These are phyloP conservation scores for Tylopilus vinaceipallidus DNA, from an alignment of 768 basidiomycete genomes.

Conservation along the genomic window DNA sequence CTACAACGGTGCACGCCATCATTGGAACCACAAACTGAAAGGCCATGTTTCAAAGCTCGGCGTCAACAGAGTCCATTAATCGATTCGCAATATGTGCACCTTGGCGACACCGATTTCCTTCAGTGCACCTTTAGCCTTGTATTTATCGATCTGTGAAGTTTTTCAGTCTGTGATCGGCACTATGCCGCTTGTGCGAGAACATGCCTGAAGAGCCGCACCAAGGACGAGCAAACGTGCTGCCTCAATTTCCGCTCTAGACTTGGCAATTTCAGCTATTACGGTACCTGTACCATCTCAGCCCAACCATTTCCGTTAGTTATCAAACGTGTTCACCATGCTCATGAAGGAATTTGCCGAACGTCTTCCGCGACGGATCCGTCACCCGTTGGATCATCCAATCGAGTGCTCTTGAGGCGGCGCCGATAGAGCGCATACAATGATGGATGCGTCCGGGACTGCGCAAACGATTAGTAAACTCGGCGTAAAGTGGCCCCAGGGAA, in stretches of 20 bases:
- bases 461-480: background rate
- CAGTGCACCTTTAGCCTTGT: slow-evolving; percentile 89
- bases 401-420: slow-evolving; percentile 78
- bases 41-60: background rate
- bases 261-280: slow-evolving; percentile 87
- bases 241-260: slow-evolving; percentile 92
- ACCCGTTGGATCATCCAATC: slow-evolving; percentile 88
- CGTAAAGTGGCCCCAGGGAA: background rate
- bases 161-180: slow-evolving; percentile 1
- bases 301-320: background rate
- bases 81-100: slow-evolving; percentile 40
- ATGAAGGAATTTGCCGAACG: slow-evolving; percentile 89
- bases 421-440: slow-evolving; percentile 97
- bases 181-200: slow-evolving; percentile 3
- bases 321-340: slow-evolving; percentile 68
- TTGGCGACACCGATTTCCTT: slow-evolving; percentile 99
- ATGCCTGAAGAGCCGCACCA: slow-evolving; percentile 83
- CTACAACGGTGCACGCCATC: slow-evolving; percentile 85
- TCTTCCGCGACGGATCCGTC: slow-evolving; percentile 88
- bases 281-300: slow-evolving; percentile 52
- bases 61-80: background rate
- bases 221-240: slow-evolving; percentile 82
- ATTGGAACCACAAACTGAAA: slow-evolving; percentile 89
- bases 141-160: slow-evolving; percentile 74
- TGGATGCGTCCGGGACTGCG: slow-evolving; percentile 90